Conservation (phyloP, 345 rosid species). For the Syzygium grande region DNA sequence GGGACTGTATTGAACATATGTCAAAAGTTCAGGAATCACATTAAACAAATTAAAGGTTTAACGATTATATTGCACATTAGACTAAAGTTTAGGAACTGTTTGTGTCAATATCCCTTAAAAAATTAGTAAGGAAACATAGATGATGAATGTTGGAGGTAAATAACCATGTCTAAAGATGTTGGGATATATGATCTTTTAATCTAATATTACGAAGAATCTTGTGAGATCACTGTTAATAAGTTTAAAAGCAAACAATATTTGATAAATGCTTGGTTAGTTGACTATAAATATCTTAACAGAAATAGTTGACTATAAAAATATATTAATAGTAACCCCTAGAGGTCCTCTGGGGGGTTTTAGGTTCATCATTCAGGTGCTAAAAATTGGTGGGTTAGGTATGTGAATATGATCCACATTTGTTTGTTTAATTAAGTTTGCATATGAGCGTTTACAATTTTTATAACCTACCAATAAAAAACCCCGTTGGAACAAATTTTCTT, state of each 20-base stretch:
- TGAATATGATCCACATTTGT: too few species aligned
- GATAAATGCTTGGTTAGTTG: neutral
- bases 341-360: neutral
- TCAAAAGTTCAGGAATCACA: too few species aligned
- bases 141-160: neutral
- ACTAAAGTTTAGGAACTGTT: too few species aligned
- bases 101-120: neutral
- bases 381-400: neutral
- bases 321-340: neutral
- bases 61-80: too few species aligned
- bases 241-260: neutral
- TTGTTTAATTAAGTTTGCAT: too few species aligned
- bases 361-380: neutral
- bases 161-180: neutral
- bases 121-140: neutral
- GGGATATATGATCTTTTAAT: neutral
- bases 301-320: neutral
- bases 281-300: neutral
- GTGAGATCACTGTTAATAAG: neutral
- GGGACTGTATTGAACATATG: too few species aligned
- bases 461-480: neutral
- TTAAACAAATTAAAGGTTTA: too few species aligned
- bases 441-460: neutral
- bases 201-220: neutral
- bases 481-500: neutral